Evolutionary conservation across 1,139 yeast species (phyloP).

Genomic region (Taphrina communis): DNA sequence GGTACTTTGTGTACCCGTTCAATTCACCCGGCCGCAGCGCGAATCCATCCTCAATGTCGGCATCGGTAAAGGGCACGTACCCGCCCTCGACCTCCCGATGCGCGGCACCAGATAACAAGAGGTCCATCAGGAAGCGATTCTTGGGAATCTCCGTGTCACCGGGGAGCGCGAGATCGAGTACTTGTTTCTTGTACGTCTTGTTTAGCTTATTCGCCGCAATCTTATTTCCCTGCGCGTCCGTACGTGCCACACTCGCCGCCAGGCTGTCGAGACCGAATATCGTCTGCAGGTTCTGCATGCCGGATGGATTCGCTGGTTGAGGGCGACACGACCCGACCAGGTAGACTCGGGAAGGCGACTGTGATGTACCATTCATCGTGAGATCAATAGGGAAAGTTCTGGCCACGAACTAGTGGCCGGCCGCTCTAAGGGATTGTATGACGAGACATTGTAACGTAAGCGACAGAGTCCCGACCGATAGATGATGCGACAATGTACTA

Average conservation of each 20-base stretch:
- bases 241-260: constrained; percentile 41
- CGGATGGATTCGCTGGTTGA: constrained; percentile 27
- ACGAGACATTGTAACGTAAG: too few species aligned
- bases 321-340: constrained; percentile 15
- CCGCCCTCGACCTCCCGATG: constrained; percentile 32
- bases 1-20: constrained; percentile 26
- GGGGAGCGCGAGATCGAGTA: constrained; percentile 19
- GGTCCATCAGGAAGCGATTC: constrained; percentile 28
- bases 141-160: constrained; percentile 34
- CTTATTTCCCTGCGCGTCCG: constrained; percentile 40
- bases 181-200: constrained; percentile 40
- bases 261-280: constrained; percentile 33
- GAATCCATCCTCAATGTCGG: constrained; percentile 20
- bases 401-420: neutral
- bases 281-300: constrained; percentile 29
- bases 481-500: too few species aligned
- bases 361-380: neutral
- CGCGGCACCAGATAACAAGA: constrained; percentile 31
- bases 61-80: constrained; percentile 20
- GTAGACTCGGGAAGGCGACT: constrained; percentile 1
- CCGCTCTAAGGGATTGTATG: too few species aligned
- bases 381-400: neutral
- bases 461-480: too few species aligned
- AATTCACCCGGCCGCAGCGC: constrained; percentile 29
- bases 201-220: constrained; percentile 26